phyloP scores from a whole-genome alignment of 306 rosid species.

The Quercus cerris region DNA sequence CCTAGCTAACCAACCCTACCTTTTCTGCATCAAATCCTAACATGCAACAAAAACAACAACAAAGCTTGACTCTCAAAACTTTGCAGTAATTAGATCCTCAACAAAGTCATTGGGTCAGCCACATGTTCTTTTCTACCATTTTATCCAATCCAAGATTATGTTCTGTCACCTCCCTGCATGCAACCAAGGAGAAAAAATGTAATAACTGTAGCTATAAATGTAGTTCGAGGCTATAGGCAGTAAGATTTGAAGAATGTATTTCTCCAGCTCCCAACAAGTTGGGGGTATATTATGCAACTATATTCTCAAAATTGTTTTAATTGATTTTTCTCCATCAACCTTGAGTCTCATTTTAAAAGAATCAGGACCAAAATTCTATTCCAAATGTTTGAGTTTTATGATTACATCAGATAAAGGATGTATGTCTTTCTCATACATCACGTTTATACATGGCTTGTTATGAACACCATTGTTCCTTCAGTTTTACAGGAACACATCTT shows the following conservation, averaged over 20 bases:
- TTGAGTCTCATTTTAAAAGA: background rate
- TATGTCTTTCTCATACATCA: background rate
- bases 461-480: constrained; percentile 28
- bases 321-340: background rate
- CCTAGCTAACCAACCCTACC: too few species aligned
- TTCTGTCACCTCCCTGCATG: too few species aligned
- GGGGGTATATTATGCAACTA: background rate
- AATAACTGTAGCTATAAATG: background rate
- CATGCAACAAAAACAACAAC: too few species aligned
- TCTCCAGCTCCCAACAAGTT: background rate
- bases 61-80: too few species aligned
- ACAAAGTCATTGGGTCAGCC: too few species aligned
- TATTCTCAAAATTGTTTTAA: background rate
- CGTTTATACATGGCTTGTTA: background rate
- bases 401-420: background rate
- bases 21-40: too few species aligned
- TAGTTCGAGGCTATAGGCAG: background rate
- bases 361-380: background rate
- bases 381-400: too few species aligned
- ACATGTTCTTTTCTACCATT: too few species aligned
- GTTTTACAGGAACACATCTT: constrained; percentile 74
- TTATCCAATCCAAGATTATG: too few species aligned
- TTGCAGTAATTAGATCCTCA: too few species aligned
- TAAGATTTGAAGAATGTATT: background rate
- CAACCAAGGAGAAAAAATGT: too few species aligned